Conservation (phyloP, 345 rosid species). For the Citrus inodora region DNA sequence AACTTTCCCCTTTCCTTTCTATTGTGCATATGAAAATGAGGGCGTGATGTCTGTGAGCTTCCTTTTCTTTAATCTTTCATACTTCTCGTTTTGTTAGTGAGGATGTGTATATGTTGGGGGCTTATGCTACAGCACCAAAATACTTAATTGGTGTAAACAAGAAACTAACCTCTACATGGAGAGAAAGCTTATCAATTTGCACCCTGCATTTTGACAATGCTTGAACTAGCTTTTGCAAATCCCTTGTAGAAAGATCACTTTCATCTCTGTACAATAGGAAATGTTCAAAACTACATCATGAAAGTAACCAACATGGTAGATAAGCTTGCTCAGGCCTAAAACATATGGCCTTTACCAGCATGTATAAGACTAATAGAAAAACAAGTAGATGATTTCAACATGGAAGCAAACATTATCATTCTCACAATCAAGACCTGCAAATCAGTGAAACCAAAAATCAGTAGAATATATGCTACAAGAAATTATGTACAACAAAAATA, state of each 20-base stretch:
- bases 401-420: background rate
- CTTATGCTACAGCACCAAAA: background rate
- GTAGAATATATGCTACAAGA: background rate
- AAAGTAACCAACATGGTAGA: background rate
- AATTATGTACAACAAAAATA: background rate
- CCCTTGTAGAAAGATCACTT: conserved; percentile 81
- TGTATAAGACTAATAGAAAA: background rate
- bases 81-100: background rate
- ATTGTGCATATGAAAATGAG: no score
- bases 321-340: background rate
- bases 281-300: conserved; percentile 14
- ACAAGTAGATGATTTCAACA: background rate
- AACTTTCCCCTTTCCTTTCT: background rate
- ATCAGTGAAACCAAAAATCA: background rate
- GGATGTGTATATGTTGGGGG: background rate
- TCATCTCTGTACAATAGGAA: conserved; percentile 53
- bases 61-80: background rate
- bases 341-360: background rate
- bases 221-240: conserved; percentile 97
- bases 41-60: background rate
- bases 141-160: background rate
- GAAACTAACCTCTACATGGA: conserved; percentile 87
- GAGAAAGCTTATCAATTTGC: conserved; percentile 97
- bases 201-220: conserved; percentile 96
- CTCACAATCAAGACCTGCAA: background rate